phyloP scores from a whole-genome alignment of 805 yeast genomes.

The Candida alai region DNA sequence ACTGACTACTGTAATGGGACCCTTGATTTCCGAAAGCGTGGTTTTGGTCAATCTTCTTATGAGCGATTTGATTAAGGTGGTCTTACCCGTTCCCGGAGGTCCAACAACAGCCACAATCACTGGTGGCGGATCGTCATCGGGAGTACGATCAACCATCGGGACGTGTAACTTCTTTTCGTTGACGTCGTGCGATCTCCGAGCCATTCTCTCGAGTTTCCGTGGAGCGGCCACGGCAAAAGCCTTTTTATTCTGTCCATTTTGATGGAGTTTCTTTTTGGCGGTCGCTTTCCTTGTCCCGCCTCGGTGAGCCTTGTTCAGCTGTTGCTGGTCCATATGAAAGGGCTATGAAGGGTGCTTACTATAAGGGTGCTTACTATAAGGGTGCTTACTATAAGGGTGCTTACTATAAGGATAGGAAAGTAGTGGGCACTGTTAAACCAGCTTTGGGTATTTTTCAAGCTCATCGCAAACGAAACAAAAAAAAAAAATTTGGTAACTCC shows the following conservation, averaged over 20 bases:
- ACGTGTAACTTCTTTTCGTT: slow-evolving; percentile 86
- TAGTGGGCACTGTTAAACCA: too few relatives aligned
- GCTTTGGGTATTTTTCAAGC: too few relatives aligned
- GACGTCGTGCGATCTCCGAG: slow-evolving; percentile 78
- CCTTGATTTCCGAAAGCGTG: slow-evolving; percentile 78
- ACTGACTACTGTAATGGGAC: slow-evolving; percentile 94
- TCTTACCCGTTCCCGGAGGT: slow-evolving; percentile 98
- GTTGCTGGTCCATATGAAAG: slow-evolving; percentile 40
- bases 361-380: too few relatives aligned
- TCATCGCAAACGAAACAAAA: too few relatives aligned
- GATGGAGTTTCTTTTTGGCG: slow-evolving; percentile 83
- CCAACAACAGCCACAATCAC: slow-evolving; percentile 95
- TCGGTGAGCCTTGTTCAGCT: slow-evolving; percentile 81
- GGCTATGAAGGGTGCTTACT: too few relatives aligned
- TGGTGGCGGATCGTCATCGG: slow-evolving; percentile 97
- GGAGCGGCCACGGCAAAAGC: slow-evolving; percentile 56
- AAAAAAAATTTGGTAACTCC: too few relatives aligned
- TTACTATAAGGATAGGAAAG: too few relatives aligned
- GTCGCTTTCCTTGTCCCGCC: slow-evolving; percentile 45
- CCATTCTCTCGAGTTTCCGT: slow-evolving; percentile 78
- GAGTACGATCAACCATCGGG: slow-evolving; percentile 96
- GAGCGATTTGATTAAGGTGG: slow-evolving; percentile 85
- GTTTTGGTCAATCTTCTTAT: slow-evolving; percentile 87
- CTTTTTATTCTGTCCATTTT: slow-evolving; percentile 60
- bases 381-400: too few relatives aligned